Conservation (phyloP, 2,329 filamentous ascomycete species). For the Botryosphaeria dothidea region DNA sequence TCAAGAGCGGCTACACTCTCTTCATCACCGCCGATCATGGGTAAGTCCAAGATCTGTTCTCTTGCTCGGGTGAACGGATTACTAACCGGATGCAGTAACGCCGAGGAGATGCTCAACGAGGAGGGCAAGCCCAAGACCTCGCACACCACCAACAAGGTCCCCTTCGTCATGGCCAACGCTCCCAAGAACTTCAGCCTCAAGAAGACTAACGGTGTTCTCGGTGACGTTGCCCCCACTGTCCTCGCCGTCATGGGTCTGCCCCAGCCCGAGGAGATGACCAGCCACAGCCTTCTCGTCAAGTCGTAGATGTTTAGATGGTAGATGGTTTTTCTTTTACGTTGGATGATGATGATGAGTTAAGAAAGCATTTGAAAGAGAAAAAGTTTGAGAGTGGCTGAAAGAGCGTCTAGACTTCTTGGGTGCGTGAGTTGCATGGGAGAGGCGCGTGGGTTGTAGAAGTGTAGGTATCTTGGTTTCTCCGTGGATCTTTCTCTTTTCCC, state of each 20-base stretch:
- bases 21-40: conserved; percentile 97
- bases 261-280: conserved; percentile 90
- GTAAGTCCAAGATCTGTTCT: conserved; percentile 42
- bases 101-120: conserved; percentile 97
- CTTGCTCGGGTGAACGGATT: not conserved
- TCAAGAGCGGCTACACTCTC: conserved; percentile 87
- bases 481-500: not conserved
- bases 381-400: not conserved
- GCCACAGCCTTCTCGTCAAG: conserved; percentile 80
- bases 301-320: conserved; percentile 39
- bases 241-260: conserved; percentile 87
- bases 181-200: conserved; percentile 85
- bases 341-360: not conserved
- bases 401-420: not conserved
- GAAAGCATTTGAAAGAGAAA: not conserved
- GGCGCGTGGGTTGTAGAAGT: conserved; percentile 11
- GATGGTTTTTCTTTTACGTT: not conserved
- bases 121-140: conserved; percentile 97
- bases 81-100: conserved; percentile 61
- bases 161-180: conserved; percentile 97
- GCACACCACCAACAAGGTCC: conserved; percentile 97
- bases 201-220: conserved; percentile 84
- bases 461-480: not conserved
- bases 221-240: conserved; percentile 94
- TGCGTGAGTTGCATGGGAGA: not conserved